Conservation (phyloP, 306 rosid genomes). For the Pyrus betulifolia region DNA sequence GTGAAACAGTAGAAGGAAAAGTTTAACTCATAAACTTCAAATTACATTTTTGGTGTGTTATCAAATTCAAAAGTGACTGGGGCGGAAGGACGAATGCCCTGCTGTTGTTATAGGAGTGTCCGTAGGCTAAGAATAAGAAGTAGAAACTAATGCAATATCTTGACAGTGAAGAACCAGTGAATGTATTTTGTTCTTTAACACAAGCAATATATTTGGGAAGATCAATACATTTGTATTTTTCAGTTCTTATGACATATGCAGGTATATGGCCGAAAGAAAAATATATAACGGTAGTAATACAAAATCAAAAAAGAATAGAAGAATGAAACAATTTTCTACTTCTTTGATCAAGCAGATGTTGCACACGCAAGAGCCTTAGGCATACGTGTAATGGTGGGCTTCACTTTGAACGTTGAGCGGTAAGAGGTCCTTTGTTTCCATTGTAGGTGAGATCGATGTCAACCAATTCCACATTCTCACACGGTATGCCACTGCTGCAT, state of each 20-base stretch:
- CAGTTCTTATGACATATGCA: background rate
- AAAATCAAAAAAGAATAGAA: too few species aligned
- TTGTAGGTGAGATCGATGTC: background rate
- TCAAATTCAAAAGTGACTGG: too few species aligned
- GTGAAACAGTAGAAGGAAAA: too few species aligned
- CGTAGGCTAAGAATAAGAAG: background rate
- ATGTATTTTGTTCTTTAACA: too few species aligned
- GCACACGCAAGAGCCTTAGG: background rate
- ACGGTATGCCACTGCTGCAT: background rate
- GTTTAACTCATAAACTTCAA: too few species aligned
- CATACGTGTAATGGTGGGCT: background rate
- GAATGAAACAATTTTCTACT: background rate
- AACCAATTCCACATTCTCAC: background rate
- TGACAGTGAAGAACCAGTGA: background rate
- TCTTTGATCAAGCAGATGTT: background rate
- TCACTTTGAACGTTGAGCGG: background rate
- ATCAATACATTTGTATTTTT: background rate
- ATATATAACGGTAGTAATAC: background rate
- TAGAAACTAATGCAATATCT: too few species aligned
- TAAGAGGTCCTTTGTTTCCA: background rate
- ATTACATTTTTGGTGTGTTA: too few species aligned
- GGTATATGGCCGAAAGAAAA: background rate
- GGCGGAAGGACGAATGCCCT: too few species aligned
- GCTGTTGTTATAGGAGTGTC: too few species aligned
- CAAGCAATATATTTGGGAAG: background rate